phyloP scores from a whole-genome alignment of 1,284 basidiomycete genomes.

The Fomitiporia mediterranea region DNA sequence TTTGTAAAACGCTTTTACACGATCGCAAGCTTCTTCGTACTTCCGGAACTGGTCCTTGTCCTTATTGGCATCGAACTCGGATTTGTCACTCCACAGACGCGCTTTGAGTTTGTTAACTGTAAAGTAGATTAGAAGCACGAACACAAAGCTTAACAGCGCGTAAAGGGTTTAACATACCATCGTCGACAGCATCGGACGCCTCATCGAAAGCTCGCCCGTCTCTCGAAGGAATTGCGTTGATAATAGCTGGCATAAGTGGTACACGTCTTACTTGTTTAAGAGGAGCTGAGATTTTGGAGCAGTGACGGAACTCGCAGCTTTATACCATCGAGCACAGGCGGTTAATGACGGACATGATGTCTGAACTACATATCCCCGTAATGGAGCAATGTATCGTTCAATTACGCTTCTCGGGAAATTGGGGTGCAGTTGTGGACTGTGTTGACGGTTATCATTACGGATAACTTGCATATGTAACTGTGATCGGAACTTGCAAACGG shows the following conservation, averaged over 20 bases:
- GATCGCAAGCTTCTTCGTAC: conserved; percentile 75
- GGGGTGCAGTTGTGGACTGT: background rate
- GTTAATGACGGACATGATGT: conserved; percentile 1
- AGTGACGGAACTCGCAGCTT: background rate
- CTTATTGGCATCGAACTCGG: conserved; percentile 69
- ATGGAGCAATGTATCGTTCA: background rate
- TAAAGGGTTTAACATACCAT: conserved; percentile 40
- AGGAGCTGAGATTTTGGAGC: background rate
- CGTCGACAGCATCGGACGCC: conserved; percentile 69
- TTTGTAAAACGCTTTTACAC: conserved; percentile 82
- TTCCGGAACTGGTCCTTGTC: conserved; percentile 74
- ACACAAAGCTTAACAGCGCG: background rate
- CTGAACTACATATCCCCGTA: background rate
- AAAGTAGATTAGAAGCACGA: background rate
- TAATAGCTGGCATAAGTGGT: background rate
- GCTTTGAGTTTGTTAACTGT: conserved; percentile 19
- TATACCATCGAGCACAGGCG: background rate
- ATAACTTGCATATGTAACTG: too few species aligned
- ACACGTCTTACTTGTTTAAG: background rate
- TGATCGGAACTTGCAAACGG: too few species aligned
- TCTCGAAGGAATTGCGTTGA: background rate
- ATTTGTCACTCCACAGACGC: conserved; percentile 49
- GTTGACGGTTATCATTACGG: too few species aligned
- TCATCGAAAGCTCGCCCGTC: conserved; percentile 47
- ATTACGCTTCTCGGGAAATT: background rate